Evolutionary conservation across 768 basidiomycete species (phyloP).

Genomic region (Pleurotus salmoneostramineus): DNA sequence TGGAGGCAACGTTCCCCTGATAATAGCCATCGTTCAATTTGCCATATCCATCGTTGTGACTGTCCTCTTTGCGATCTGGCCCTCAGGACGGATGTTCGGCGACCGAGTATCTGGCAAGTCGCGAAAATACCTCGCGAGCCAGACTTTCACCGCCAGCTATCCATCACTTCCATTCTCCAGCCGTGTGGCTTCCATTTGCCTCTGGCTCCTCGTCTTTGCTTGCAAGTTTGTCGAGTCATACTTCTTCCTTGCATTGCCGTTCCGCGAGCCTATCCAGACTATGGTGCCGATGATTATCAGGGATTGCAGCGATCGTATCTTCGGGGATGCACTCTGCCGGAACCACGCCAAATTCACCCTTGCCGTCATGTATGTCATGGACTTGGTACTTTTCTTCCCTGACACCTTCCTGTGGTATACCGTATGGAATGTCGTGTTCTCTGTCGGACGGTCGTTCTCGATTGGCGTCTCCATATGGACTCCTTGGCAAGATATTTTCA

Average conservation of each 20-base stretch:
- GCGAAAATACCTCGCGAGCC: conserved; percentile 95
- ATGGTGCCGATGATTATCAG: conserved; percentile 98
- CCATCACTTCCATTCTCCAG: conserved; percentile 59
- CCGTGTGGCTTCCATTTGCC: conserved; percentile 69
- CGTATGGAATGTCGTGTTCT: conserved; percentile 97
- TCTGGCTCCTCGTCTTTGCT: conserved; percentile 93
- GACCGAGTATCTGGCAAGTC: conserved; percentile 95
- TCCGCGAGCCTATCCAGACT: conserved; percentile 88
- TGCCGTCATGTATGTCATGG: conserved; percentile 99
- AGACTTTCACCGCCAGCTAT: conserved; percentile 98
- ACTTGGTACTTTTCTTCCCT: conserved; percentile 93
- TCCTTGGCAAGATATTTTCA: conserved; percentile 97
- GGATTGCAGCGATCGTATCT: conserved; percentile 82
- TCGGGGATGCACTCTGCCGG: conserved; percentile 78
- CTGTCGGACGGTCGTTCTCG: conserved; percentile 81
- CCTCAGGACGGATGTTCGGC: conserved; percentile 99
- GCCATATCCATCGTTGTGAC: conserved; percentile 87
- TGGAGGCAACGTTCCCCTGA: conserved; percentile 76
- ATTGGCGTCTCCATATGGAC: conserved; percentile 98
- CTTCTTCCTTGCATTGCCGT: conserved; percentile 95
- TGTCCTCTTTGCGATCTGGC: conserved; percentile 85
- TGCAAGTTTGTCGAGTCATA: conserved; percentile 98
- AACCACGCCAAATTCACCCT: conserved; percentile 95
- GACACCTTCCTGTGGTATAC: conserved; percentile 99
- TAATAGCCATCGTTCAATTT: conserved; percentile 95